Percentiles rank a stretch among this genome's conserved stretches.
phyloP scores from a whole-genome alignment of 1,284 basidiomycete species.

The Ceratobasidium sp. region DNA sequence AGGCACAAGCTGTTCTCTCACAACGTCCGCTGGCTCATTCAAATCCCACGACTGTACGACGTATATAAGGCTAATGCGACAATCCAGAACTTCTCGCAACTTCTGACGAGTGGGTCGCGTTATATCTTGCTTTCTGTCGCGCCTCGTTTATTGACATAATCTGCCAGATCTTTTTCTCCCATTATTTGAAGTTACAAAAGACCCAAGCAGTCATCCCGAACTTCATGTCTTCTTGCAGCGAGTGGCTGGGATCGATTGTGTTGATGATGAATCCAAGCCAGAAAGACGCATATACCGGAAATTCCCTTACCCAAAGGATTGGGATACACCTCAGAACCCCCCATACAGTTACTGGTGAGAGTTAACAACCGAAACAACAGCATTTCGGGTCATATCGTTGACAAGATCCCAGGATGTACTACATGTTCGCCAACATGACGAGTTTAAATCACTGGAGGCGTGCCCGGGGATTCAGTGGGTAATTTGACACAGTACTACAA shows the following conservation, averaged over 20 bases:
- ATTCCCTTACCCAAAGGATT: constrained; percentile 91
- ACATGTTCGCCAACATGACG: constrained; percentile 96
- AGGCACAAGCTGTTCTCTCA: constrained; percentile 93
- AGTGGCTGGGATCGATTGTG: constrained; percentile 94
- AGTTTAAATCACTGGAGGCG: constrained; percentile 93
- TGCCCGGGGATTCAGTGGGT: constrained; percentile 87
- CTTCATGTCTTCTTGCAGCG: constrained; percentile 95
- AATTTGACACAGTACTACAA: background rate
- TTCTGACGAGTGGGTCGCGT: constrained; percentile 78
- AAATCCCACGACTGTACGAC: constrained; percentile 94
- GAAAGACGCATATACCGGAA: constrained; percentile 93
- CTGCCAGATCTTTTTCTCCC: constrained; percentile 88
- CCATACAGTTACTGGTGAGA: constrained; percentile 91
- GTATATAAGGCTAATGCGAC: constrained; percentile 92
- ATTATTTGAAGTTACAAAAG: constrained; percentile 94
- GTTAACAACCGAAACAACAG: constrained; percentile 45
- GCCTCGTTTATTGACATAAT: constrained; percentile 35
- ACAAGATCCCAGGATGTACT: constrained; percentile 78
- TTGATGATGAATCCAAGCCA: constrained; percentile 96
- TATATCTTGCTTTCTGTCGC: background rate
- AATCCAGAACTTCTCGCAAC: constrained; percentile 87
- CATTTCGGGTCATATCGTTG: background rate
- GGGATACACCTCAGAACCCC: constrained; percentile 89
- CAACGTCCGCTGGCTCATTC: constrained; percentile 98
- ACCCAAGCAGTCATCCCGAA: constrained; percentile 90